Base-by-base conservation (phyloP, 495 filamentous ascomycete species). In the Penicillium desertorum region DNA sequence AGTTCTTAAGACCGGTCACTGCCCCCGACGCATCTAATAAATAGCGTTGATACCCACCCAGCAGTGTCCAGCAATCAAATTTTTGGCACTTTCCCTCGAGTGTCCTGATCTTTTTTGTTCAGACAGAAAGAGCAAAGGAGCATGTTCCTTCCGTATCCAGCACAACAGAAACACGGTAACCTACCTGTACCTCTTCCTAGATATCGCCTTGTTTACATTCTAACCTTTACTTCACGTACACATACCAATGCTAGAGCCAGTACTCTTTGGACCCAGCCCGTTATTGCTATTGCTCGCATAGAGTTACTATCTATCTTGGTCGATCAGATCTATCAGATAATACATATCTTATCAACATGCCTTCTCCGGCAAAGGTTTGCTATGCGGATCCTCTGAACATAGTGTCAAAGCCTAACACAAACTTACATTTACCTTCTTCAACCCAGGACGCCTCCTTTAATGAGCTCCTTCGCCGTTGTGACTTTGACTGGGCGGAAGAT, bases 401-500 rank as follows among this genome's bases (percentile, higher is more conserved):
- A 27, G 20, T 45, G 19, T 12, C 3, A 16, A 9, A 5, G 10
- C 8, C 8, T 30, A 14, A 22, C 9, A 3, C 16, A 37, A 3
- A 12, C 48, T 47, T 12, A 20, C 32, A 46, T 58, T 2, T 19
- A 45, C 10, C 8, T 5, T 8, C 37, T 11, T 34, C 42, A 43
- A 19, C 43, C 11, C 10, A 19, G 19, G 14, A 14, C n/a, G 1
- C 51, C 11, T 22, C 17, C 4, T 9, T 36, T 17, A 39, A 61
- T 1, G 51, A 19, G 44, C 14, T 51, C 4, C 36, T 64, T 27
- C 17, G 29, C 2, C 54, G 16, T 25, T 46, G 45, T 12, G 16
- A 36, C 3, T 58, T 68, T 46, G 44, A 68, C 23, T 60, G 62
- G 58, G 59, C 59, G 0, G 56, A 62, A 0, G 58, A 64, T 22